Base-by-base conservation (phyloP, 768 basidiomycete species). In the Dioszegia hungarica region DNA sequence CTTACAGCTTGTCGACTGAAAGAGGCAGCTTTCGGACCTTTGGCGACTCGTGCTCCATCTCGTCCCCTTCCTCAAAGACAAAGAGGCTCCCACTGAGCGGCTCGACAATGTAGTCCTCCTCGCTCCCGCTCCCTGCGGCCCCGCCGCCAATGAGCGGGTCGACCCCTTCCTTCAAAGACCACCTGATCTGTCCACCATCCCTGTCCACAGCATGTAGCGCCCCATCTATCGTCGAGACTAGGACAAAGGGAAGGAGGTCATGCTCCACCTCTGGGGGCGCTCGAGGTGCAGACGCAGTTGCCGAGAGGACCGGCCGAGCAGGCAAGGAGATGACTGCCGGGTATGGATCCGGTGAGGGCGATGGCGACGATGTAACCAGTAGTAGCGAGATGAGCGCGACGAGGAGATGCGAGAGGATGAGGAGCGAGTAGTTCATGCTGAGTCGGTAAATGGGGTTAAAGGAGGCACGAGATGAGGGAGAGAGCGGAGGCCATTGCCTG, bases 61-160 rank as follows among this genome's bases (percentile, higher is more conserved):
- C 67, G 17, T 61, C 59, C n/a, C 69, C 67, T n/a, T 65, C 63
- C 14, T 64, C 65, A 49, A 90, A 85, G 58, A 95, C 84, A 74
- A 88, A 98, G 63, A 98, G 89, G 68, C 90, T 87, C 6, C 94
- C 94, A 4, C 88, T 86, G 79, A 92, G 88, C 0, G 94, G 94
- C 70, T 97, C 94, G 50, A 97, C 88, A 59, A 97, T 86, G 77
- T 94, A 98, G 40, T 87, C 82, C 25, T 78, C 76, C 61, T 86
- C 85, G 58, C 81, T 81, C 11, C 76, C 80, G 41, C 81, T 64
- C 28, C 61, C 69, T 43, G 34, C 40, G 12, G 57, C 34, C 15
- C 47, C 68, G 15, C 59, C 62, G 10, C 64, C 56, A 8, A 63
- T 62, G 34, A 66, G 51, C 28, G 67, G 69, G 28, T 75, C 66